Base-by-base conservation (phyloP, 2,329 filamentous ascomycete genomes). In the Malbranchea cinnamomea region DNA sequence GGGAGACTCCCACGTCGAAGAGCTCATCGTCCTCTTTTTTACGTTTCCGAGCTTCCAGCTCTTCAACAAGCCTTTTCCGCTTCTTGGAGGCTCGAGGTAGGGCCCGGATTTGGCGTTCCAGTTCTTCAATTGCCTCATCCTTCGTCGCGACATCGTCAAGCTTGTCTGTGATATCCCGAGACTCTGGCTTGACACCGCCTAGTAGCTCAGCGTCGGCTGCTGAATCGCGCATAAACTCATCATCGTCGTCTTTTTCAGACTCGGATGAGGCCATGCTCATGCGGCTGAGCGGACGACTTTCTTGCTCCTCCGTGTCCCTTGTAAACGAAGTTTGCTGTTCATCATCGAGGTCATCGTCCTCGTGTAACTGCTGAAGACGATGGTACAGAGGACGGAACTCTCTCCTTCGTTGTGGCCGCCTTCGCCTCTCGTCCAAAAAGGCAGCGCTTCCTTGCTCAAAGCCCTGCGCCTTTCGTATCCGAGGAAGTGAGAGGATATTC, bases 261-360 rank as follows among this genome's bases (percentile, higher is more conserved):
- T 62, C 57, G 18, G 64, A 65, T 10, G 63, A 62, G 21, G 46
- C 60, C 36, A 63, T 60, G 39, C 63, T 71, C 48, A 67, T 63
- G 23, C 78, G 81, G 52, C 81, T 93, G 25, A 75, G 73, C 28
- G 78, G 78, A 23, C 78, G 71, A 39, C 81, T 92, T 36, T 89
- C 85, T 19, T 74, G 74, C 40, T 89, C 85, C 48, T 92, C 85
- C 0, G 81, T 91, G 48, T 85, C 83, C 26, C 76, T 67, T 8
- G 69, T 71, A 28, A 75, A 55, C 8, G 78, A 72, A 19, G 70
- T 77, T 28, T 65, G 58, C 26, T 69, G 69, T 39, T 94, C 84
- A 41, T 91, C 85, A 40, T 93, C 85, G 0, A 83, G 91, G 50
- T 94, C 82, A n/a, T 68, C 68, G 21, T 78, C 79, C 23, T 82